Evolutionary conservation across 2,329 filamentous ascomycete genomes (phyloP), one percentile per base, ranked within the genome.

Genomic region (Ophiostoma sp.): DNA sequence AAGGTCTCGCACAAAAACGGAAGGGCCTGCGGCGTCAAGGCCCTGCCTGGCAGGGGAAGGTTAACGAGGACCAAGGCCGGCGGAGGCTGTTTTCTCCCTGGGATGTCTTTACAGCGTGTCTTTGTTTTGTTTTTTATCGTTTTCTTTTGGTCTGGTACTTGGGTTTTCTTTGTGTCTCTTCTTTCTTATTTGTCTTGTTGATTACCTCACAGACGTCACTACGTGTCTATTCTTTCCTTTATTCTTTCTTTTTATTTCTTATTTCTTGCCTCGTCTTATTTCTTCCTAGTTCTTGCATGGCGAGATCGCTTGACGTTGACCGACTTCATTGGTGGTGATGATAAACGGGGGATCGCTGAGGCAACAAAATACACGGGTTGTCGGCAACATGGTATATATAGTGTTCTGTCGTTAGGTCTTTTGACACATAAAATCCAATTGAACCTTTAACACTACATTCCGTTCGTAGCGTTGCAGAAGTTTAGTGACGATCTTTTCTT

Each of bases 1-100:
- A n/a, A 71, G 69, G 69, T 52, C 69, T 22, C 69, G 31, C 33
- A 50, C 31, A 55, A 66, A 72, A 66, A 66, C 45, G 57, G 59
- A 57, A 52, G 45, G 70, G 48, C 70, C 59, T 55, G 59, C 70
- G 45, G 70, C 70, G 45, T 39, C 45, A 72, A 42, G 48, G 48
- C 42, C 59, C 55, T 66, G 36, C 36, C 22, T 52, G 70, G 70
- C 17, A 55, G 45, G 28, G 70, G 45, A 36, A 28, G 45, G 59
- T 15, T 17, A 45, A 17, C 42, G 55, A 9, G 66, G 66, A 7
- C 42, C 25, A 68, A 42, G 15, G 17, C 42, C 17, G 45, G 66
- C 25, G 28, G 66, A 33, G 22, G 36, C 6, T 61, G 15, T 33
- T 28, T 59, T 61, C 11, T 25, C 19, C 45, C 22, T 61, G 69